Evolutionary conservation across 164 flowering plant species (phyloP).

Genomic region (Buxus sempervirens): DNA sequence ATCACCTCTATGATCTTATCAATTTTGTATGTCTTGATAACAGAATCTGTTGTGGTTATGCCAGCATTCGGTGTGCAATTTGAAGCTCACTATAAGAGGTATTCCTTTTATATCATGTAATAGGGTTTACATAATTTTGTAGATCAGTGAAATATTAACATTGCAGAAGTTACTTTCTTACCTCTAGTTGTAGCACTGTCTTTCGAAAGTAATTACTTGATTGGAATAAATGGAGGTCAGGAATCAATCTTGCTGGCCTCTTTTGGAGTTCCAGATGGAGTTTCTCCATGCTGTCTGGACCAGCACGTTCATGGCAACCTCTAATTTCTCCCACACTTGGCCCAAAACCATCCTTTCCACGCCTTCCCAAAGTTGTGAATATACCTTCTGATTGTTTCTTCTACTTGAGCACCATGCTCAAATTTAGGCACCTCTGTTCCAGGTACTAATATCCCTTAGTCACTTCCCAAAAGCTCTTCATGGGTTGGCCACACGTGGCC

Average conservation of each 20-base stretch:
- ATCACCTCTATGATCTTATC: neutral
- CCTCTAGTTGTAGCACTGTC: neutral
- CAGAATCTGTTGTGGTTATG: constrained; percentile 76
- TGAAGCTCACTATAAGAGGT: constrained; percentile 80
- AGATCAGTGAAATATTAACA: neutral
- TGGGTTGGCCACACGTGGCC: no score
- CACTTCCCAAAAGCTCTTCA: no score
- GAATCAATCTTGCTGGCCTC: neutral
- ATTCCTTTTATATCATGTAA: constrained; percentile 6
- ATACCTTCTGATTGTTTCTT: no score
- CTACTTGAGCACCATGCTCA: no score
- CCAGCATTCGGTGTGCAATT: constrained; percentile 90
- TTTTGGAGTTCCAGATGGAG: neutral
- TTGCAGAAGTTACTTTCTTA: neutral
- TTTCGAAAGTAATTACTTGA: neutral
- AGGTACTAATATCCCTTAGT: no score
- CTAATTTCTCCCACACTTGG: no score
- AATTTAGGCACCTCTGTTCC: no score
- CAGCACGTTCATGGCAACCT: neutral
- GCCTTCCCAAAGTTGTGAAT: no score
- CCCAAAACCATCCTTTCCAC: no score
- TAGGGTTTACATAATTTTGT: neutral
- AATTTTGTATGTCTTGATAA: constrained; percentile 5
- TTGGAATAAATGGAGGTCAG: neutral
- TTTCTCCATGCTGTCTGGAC: no score